Conservation (phyloP, 495 filamentous ascomycete species). For the Neurospora sp. region DNA sequence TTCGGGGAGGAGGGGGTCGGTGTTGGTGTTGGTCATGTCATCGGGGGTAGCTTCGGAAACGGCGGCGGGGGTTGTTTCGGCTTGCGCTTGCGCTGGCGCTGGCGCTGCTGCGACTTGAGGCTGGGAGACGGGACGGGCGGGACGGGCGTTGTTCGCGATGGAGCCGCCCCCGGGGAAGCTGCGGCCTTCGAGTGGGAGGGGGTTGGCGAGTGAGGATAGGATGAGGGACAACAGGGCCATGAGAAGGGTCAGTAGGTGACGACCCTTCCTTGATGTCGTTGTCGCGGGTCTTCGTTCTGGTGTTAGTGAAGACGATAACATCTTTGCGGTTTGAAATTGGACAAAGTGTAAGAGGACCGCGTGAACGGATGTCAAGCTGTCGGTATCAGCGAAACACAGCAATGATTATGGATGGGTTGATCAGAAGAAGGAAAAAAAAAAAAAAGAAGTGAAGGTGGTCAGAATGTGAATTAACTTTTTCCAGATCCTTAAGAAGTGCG, state of each 20-base stretch:
- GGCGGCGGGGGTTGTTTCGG: background rate
- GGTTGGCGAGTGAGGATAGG: background rate
- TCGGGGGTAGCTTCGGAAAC: too few relatives aligned
- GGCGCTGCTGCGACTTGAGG: background rate
- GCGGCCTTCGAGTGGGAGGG: background rate
- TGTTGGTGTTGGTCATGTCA: background rate
- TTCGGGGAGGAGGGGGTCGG: slow-evolving; percentile 2
- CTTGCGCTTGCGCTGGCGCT: background rate
- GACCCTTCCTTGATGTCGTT: background rate
- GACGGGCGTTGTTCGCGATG: background rate
- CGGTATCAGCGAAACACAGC: background rate
- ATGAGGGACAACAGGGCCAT: background rate
- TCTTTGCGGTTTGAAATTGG: background rate
- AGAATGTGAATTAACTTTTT: background rate
- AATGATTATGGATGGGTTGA: background rate
- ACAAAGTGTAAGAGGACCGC: background rate
- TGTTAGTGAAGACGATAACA: background rate
- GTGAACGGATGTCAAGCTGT: background rate
- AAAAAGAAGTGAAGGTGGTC: background rate
- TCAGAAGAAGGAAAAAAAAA: background rate
- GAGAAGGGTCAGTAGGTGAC: background rate
- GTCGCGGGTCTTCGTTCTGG: background rate
- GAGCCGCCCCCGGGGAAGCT: too few relatives aligned
- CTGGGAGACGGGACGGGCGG: background rate
- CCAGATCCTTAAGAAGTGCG: background rate